Evolutionary conservation across 1,284 basidiomycete species (phyloP).

Genomic region (Irpex sp.): DNA sequence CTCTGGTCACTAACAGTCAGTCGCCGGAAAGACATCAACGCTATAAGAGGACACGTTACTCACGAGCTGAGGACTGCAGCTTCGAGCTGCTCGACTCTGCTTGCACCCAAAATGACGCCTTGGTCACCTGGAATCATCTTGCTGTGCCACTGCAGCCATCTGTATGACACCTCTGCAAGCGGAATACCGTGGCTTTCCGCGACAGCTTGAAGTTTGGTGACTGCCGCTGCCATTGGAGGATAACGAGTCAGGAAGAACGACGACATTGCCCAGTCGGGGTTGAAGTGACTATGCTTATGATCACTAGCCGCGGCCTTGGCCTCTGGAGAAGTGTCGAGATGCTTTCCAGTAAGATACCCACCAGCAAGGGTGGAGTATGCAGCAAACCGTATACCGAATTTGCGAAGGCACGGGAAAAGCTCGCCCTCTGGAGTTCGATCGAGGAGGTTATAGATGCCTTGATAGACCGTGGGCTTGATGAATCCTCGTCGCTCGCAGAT

Average conservation of each 20-base stretch:
- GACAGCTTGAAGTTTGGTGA: conserved; percentile 1
- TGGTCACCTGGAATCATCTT: conserved; percentile 32
- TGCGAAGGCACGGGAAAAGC: conserved; percentile 51
- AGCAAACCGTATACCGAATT: conserved; percentile 51
- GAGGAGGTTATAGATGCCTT: conserved; percentile 54
- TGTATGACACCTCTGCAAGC: conserved; percentile 40
- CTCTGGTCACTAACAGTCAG: background rate
- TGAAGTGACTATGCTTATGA: conserved; percentile 32
- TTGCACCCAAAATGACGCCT: conserved; percentile 40
- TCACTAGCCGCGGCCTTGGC: conserved; percentile 20
- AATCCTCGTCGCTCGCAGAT: conserved; percentile 50
- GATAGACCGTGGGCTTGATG: conserved; percentile 51
- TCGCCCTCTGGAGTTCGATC: conserved; percentile 52
- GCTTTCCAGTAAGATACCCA: conserved; percentile 45
- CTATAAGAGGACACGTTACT: background rate
- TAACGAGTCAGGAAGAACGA: conserved; percentile 7
- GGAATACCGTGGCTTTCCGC: conserved; percentile 38
- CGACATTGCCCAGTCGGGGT: conserved; percentile 13
- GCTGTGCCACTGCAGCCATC: conserved; percentile 46
- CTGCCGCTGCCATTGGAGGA: background rate
- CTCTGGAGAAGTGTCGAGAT: conserved; percentile 24
- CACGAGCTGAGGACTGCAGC: conserved; percentile 32
- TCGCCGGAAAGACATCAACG: conserved; percentile 19
- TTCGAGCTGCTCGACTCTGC: conserved; percentile 34
- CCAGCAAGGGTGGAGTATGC: conserved; percentile 51